These are phyloP conservation scores for Hanseniaspora taiwanica DNA, from an alignment of 805 yeast genomes.

Conservation along the genomic window DNA sequence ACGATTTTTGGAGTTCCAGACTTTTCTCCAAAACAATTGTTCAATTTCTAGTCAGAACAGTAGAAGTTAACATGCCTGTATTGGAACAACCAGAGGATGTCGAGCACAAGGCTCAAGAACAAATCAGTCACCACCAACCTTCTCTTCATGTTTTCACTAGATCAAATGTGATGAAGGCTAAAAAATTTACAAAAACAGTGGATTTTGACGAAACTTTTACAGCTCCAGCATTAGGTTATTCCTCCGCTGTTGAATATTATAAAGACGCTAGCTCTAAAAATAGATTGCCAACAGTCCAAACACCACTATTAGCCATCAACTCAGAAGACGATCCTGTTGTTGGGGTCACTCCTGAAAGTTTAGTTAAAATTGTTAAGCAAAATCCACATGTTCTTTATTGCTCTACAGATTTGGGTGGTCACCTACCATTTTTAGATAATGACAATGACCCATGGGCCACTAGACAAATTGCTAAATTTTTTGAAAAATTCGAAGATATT, in stretches of 20 bases:
- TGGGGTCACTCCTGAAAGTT: slow-evolving; percentile 35
- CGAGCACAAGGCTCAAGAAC: slow-evolving; percentile 8
- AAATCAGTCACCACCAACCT: slow-evolving; percentile 13
- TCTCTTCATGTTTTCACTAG: slow-evolving; percentile 18
- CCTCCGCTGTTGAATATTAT: slow-evolving; percentile 49
- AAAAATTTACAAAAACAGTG: slow-evolving; percentile 26
- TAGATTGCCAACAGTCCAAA: slow-evolving; percentile 39
- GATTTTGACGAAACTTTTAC: slow-evolving; percentile 57
- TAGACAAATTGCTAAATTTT: slow-evolving; percentile 28
- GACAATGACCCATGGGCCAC: slow-evolving; percentile 37
- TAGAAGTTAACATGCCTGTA: slow-evolving; percentile 31
- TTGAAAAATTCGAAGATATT: slow-evolving; percentile 25
- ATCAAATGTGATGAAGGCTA: slow-evolving; percentile 25
- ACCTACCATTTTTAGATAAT: slow-evolving; percentile 38
- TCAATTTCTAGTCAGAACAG: slow-evolving; percentile 28
- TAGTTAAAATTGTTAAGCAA: slow-evolving; percentile 28
- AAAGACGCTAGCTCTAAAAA: slow-evolving; percentile 50
- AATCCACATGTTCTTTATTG: slow-evolving; percentile 49
- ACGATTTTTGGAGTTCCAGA: slow-evolving; percentile 26
- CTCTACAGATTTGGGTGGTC: slow-evolving; percentile 60
- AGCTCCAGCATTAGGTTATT: slow-evolving; percentile 48
- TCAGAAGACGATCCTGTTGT: slow-evolving; percentile 60
- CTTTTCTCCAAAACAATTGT: slow-evolving; percentile 31
- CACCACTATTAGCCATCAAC: slow-evolving; percentile 49
- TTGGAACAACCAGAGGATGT: slow-evolving; percentile 18